phyloP scores from a whole-genome alignment of 345 rosid species.

The Gossypium longicalyx region DNA sequence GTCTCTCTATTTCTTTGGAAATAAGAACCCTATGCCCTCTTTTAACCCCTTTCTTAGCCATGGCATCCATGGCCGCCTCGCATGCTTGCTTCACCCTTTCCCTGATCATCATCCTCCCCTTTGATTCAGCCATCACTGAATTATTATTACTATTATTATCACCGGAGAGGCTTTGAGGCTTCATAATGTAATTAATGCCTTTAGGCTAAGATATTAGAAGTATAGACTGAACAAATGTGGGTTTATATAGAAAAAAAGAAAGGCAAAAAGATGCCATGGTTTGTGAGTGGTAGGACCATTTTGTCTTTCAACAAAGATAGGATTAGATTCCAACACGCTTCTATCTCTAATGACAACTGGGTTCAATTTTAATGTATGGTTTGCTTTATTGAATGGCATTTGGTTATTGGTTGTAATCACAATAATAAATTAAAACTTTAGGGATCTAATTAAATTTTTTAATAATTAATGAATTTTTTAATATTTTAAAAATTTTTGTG shows the following conservation, averaged over 20 bases:
- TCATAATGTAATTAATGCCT: constrained; percentile 17
- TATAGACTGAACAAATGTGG: background rate
- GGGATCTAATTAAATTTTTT: no score
- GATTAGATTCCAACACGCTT: background rate
- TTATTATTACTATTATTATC: constrained; percentile 26
- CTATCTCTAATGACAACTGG: constrained; percentile 11
- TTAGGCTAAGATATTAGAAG: constrained; percentile 24
- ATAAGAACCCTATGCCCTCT: background rate
- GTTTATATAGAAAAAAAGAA: constrained; percentile 24
- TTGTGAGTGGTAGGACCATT: constrained; percentile 16
- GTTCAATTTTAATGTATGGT: background rate
- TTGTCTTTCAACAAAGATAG: background rate
- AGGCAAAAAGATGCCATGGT: background rate
- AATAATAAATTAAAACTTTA: no score
- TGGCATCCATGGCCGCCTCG: constrained; percentile 26
- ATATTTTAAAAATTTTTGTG: no score
- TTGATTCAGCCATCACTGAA: constrained; percentile 29
- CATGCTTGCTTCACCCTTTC: constrained; percentile 40
- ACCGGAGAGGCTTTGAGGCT: constrained; percentile 30
- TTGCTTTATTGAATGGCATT: background rate
- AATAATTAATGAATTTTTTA: no score
- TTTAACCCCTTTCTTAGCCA: constrained; percentile 7
- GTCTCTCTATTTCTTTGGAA: constrained; percentile 30
- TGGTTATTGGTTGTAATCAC: background rate
- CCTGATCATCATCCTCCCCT: constrained; percentile 30